A percentile compares a stretch with the other conserved stretches of the same genome.
phyloP scores from a whole-genome alignment of 768 basidiomycete species.

The Cystobasidiopsis lactophilus region DNA sequence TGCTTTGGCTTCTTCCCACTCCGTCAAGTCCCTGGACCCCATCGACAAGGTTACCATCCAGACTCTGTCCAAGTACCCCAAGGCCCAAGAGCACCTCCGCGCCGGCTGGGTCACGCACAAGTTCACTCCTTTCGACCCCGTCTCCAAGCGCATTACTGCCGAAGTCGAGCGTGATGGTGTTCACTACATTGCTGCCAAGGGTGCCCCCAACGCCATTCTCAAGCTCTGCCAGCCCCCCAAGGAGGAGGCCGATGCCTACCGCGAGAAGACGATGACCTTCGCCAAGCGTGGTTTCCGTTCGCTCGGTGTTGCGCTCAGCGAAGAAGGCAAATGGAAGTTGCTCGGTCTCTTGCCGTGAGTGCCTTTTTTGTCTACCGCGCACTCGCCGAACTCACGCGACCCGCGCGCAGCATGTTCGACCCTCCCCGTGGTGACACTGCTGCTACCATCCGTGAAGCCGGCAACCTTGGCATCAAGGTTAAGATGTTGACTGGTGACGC shows the following conservation, averaged over 20 bases:
- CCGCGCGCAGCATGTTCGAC: constrained; percentile 28
- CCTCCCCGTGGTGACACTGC: constrained; percentile 31
- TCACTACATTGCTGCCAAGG: constrained; percentile 30
- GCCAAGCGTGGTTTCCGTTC: constrained; percentile 31
- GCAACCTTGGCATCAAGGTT: constrained; percentile 29
- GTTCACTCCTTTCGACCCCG: constrained; percentile 34
- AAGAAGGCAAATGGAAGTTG: constrained; percentile 29
- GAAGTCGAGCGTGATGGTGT: constrained; percentile 31
- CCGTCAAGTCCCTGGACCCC: constrained; percentile 31
- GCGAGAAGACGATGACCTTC: constrained; percentile 25
- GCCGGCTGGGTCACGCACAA: constrained; percentile 31
- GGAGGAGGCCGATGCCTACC: constrained; percentile 25
- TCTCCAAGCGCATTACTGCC: constrained; percentile 34
- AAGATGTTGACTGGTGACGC: constrained; percentile 37
- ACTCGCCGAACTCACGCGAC: too few species aligned
- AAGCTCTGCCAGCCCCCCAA: constrained; percentile 26
- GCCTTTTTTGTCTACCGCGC: too few species aligned
- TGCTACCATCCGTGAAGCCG: constrained; percentile 30
- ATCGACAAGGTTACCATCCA: constrained; percentile 32
- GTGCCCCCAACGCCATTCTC: constrained; percentile 31
- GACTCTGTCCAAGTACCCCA: constrained; percentile 28
- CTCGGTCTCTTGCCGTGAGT: constrained; percentile 26
- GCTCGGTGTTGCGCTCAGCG: constrained; percentile 32
- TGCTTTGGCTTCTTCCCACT: constrained; percentile 32
- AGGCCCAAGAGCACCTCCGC: constrained; percentile 29